Base-by-base conservation (phyloP, 2,329 filamentous ascomycete genomes). In the Neofusicoccum cordaticola region DNA sequence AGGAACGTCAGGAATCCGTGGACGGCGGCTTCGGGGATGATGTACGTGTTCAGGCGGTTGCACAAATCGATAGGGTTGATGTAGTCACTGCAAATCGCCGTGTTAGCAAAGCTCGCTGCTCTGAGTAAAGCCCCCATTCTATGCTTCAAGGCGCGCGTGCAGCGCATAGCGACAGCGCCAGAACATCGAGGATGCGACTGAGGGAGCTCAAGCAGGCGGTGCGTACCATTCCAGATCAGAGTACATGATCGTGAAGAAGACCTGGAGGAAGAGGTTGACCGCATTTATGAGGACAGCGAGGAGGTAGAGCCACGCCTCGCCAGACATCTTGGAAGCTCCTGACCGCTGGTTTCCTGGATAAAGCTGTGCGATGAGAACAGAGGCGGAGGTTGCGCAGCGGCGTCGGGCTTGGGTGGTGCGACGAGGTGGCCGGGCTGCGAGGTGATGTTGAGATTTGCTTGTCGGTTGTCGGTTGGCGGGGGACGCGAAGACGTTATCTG, bases 181-280 rank as follows among this genome's bases (percentile, higher is more conserved):
- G 5, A 22, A 17, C 50, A 9, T 41, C 34, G 12, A 41, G 13
- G 47, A 39, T 15, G 35, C 61, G 22, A 42, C 22, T n/a, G 27
- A 31, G 19, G 8, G 37, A 63, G 50, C 52, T 37, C n/a, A 47
- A 34, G 37, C 48, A 57, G n/a, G n/a, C 19, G 34, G n/a, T 41
- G 85, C 91, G 75, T 84, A 96, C 93, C 95, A 99, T 90, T 99
- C 95, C 75, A 99, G 83, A 86, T 99, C 95, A 81, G 92, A 97
- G 84, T 98, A 99, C 96, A 99, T 99, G 78, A 99, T 99, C 66
- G 95, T 99, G 84, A 99, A 99, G 87, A 99, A 99, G 74, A 99
- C 95, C 84, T 99, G 96, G 65, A 99, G 86, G 82, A 99, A 99
- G 76, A 99, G 87, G 85, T 99, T 99, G 88, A 99, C 93, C 84